phyloP scores from a whole-genome alignment of 2,329 filamentous ascomycete species.

The Colletotrichum nymphaeae region DNA sequence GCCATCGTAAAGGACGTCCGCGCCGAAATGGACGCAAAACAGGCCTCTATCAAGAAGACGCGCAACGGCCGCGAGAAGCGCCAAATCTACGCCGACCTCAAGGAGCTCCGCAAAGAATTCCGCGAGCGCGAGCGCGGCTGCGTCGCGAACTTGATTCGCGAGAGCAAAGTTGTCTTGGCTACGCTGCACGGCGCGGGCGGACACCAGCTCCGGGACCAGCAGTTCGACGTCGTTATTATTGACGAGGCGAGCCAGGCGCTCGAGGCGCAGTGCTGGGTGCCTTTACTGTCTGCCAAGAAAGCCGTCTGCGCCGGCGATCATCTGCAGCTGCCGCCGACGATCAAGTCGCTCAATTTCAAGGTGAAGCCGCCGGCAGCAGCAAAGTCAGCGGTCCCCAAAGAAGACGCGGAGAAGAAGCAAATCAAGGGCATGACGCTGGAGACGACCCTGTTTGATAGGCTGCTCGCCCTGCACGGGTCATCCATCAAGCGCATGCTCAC shows the following conservation, averaged over 20 bases:
- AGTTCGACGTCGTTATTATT: slow-evolving; percentile 94
- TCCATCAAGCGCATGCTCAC: slow-evolving; percentile 94
- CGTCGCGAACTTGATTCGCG: slow-evolving; percentile 77
- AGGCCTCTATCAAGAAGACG: slow-evolving; percentile 89
- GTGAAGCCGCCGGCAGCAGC: slow-evolving; percentile 42
- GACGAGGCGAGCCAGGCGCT: slow-evolving; percentile 97
- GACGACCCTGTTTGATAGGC: slow-evolving; percentile 91
- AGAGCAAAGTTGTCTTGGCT: slow-evolving; percentile 88
- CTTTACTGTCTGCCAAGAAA: slow-evolving; percentile 83
- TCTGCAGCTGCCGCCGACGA: slow-evolving; percentile 91
- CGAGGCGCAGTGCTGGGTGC: slow-evolving; percentile 97
- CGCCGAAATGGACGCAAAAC: slow-evolving; percentile 92
- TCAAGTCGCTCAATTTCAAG: slow-evolving; percentile 80
- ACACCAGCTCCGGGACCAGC: slow-evolving; percentile 80
- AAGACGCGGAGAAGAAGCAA: slow-evolving; percentile 48
- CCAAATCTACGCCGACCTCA: slow-evolving; percentile 86
- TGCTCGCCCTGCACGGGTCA: slow-evolving; percentile 83
- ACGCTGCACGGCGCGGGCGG: slow-evolving; percentile 94
- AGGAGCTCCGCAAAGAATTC: slow-evolving; percentile 88
- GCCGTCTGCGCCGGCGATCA: slow-evolving; percentile 94
- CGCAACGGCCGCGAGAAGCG: slow-evolving; percentile 82
- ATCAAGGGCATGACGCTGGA: slow-evolving; percentile 76
- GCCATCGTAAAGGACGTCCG: slow-evolving; percentile 90
- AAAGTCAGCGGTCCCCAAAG: slow-evolving; percentile 32
- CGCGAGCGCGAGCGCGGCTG: slow-evolving; percentile 86